These are phyloP conservation scores for Saccharomycopsis sp. DNA, from an alignment of 805 yeast genomes.

Conservation along the genomic window DNA sequence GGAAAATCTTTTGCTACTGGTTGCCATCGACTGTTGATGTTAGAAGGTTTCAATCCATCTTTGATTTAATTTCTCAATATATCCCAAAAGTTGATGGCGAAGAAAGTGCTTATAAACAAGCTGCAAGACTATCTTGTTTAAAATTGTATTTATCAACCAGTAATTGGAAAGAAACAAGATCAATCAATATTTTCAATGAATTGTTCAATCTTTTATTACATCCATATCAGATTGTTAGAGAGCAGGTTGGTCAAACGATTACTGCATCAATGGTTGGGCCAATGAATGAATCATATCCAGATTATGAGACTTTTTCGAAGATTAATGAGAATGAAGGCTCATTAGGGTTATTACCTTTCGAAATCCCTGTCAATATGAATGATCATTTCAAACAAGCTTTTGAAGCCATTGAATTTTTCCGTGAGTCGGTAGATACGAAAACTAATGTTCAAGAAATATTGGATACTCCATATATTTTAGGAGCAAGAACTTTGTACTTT, in stretches of 20 bases:
- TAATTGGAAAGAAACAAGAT: conserved; percentile 44
- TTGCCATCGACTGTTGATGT: conserved; percentile 53
- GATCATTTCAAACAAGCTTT: conserved; percentile 34
- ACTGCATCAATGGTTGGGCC: conserved; percentile 29
- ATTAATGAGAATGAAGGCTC: conserved; percentile 26
- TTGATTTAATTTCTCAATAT: conserved; percentile 26
- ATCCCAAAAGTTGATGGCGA: conserved; percentile 33
- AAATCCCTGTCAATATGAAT: conserved; percentile 25
- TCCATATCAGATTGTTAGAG: conserved; percentile 65
- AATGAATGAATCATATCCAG: conserved; percentile 32
- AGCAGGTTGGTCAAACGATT: conserved; percentile 51
- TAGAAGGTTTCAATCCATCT: conserved; percentile 46
- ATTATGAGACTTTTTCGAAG: conserved; percentile 30
- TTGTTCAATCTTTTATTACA: conserved; percentile 42
- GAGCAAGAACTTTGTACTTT: conserved; percentile 52
- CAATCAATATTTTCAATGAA: conserved; percentile 34
- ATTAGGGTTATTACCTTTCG: conserved; percentile 27
- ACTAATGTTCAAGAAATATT: conserved; percentile 45
- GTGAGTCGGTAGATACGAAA: conserved; percentile 21
- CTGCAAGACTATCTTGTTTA: conserved; percentile 48
- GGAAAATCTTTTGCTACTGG: conserved; percentile 75
- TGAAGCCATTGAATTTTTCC: conserved; percentile 31
- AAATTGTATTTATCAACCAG: conserved; percentile 38
- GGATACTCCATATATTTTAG: conserved; percentile 49
- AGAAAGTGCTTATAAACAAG: conserved; percentile 54